Base-by-base conservation (phyloP, 2,329 filamentous ascomycete genomes). In the Scedosporium boydii region DNA sequence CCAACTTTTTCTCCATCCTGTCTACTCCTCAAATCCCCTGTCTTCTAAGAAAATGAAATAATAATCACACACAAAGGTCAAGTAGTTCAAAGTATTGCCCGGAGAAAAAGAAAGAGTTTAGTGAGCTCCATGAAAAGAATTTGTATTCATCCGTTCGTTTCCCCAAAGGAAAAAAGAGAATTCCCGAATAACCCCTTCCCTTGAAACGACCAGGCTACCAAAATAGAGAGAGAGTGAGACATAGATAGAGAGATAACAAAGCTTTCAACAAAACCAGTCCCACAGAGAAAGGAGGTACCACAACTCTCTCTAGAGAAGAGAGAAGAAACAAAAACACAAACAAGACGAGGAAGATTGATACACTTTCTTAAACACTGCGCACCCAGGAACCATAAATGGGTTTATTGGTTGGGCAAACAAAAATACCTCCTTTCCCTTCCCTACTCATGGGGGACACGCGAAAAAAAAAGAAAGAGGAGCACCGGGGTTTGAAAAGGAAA, bases 311-410 rank as follows among this genome's bases (percentile, higher is more conserved):
- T 3, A 6, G 6, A 9, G 1, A 23, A 58, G 34, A 34, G 16
- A 41, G 23, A 58, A 34, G 56, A 18, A 58, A 58, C 56, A 58
- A 58, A 58, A 26, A 58, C 23, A 23, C n/a, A 58, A n/a, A 29
- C 6, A 10, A 23, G 3, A 26, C 16, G 16, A n/a, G 27, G 27
- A 58, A 29, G 56, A 58, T 14, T 14, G 34, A 21, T 57, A 16
- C 16, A 57, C n/a, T n/a, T 34, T 34, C 14, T 18, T 34, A 9
- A 34, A 34, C 29, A 34, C 29, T 34, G 6, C 29, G 29, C 29
- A 34, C 29, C 29, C 6, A 9, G 29, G 9, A 34, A 34, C 6
- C 29, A 34, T n/a, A n/a, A n/a, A n/a, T n/a, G n/a, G n/a, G n/a
- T n/a, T n/a, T n/a, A n/a, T n/a, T n/a, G n/a, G n/a, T n/a, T n/a